Evolutionary conservation across 2,329 filamentous ascomycete species (phyloP).

Genomic region (Colletotrichum chrysophilum): DNA sequence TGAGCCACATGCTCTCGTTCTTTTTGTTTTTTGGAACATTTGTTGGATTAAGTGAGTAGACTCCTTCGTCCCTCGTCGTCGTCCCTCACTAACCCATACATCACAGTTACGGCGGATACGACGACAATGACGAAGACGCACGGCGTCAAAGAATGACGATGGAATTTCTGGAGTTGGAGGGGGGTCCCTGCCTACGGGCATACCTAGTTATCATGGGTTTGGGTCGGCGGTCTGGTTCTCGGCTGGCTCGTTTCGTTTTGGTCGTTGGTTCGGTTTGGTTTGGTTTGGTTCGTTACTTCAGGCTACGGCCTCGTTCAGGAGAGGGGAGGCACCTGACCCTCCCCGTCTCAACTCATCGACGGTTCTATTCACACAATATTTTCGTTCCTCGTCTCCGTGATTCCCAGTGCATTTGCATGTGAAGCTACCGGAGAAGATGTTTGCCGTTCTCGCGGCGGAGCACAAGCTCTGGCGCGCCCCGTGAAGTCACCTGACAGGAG

Average conservation of each 20-base stretch:
- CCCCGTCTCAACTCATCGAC: not conserved
- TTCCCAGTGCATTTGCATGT: not conserved
- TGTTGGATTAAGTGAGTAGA: constrained; percentile 6
- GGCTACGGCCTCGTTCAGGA: not conserved
- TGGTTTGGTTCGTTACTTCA: not conserved
- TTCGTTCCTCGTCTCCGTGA: not conserved
- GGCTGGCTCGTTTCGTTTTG: not conserved
- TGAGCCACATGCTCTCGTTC: not conserved
- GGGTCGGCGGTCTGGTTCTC: not conserved
- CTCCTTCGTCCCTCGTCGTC: not conserved
- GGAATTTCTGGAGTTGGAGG: not conserved
- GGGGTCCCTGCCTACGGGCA: constrained; percentile 17
- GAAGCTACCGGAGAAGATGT: not conserved
- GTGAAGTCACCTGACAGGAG: not conserved
- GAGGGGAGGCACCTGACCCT: not conserved
- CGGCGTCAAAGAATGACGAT: not conserved
- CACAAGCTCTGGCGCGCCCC: not conserved
- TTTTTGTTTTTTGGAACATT: not conserved
- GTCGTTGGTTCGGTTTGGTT: not conserved
- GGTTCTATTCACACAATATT: not conserved
- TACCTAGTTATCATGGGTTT: not conserved
- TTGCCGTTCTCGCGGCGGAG: not conserved
- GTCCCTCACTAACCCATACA: not conserved
- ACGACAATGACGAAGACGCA: not conserved
- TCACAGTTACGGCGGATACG: not conserved